A percentile compares a stretch with the other conserved stretches of the same genome.
These are phyloP conservation scores for Lipomyces chichibuensis DNA, from an alignment of 805 yeast genomes.

Conservation along the genomic window DNA sequence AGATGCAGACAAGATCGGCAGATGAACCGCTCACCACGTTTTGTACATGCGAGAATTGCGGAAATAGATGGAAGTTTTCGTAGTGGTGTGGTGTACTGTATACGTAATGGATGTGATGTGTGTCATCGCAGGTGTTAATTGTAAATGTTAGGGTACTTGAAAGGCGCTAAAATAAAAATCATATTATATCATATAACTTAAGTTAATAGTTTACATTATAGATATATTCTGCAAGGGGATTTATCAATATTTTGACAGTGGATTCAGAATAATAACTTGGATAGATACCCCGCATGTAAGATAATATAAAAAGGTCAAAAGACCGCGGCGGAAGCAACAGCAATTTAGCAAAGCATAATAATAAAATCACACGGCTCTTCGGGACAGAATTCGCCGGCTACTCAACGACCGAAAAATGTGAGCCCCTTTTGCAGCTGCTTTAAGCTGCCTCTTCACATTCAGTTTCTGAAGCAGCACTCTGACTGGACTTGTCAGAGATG, in stretches of 20 bases:
- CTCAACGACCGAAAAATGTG: background rate
- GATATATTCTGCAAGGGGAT: no score
- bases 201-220: no score
- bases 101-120: background rate
- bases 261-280: background rate
- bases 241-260: background rate
- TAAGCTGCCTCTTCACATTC: background rate
- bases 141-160: background rate
- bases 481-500: background rate
- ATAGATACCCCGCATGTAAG: background rate
- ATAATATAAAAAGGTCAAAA: no score
- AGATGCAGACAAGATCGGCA: slow-evolving; percentile 97
- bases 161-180: background rate
- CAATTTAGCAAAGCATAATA: background rate
- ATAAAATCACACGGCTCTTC: background rate
- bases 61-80: slow-evolving; percentile 97
- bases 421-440: background rate
- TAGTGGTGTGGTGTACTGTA: slow-evolving; percentile 41
- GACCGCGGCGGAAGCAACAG: background rate
- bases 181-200: background rate
- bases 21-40: slow-evolving; percentile 98
- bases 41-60: slow-evolving; percentile 97
- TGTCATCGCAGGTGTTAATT: background rate
- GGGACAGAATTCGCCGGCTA: background rate
- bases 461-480: background rate